Conservation (phyloP, 305 asterid species). For the Ilex paraguariensis region DNA sequence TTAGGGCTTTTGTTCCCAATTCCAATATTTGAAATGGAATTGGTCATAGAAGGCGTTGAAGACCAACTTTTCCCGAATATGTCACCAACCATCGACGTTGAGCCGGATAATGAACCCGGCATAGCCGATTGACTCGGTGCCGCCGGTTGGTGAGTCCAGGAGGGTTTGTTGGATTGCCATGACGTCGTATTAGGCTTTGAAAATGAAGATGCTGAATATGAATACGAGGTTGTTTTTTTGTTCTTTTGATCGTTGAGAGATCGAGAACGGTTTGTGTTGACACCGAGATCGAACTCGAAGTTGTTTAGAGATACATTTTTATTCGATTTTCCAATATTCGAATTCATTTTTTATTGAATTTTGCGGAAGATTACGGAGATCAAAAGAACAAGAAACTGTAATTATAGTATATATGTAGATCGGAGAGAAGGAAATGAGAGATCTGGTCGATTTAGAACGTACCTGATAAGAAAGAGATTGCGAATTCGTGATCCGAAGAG, state of each 20-base stretch:
- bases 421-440: no score
- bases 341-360: constrained; percentile 37
- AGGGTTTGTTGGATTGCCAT: constrained; percentile 44
- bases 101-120: constrained; percentile 48
- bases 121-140: constrained; percentile 31
- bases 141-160: constrained; percentile 85
- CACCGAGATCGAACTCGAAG: constrained; percentile 84
- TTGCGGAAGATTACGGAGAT: no score
- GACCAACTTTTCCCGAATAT: constrained; percentile 91
- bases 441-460: no score
- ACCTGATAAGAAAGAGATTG: no score
- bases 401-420: not conserved
- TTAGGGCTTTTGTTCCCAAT: constrained; percentile 74
- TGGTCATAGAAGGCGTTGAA: constrained; percentile 25
- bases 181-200: constrained; percentile 23
- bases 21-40: constrained; percentile 29
- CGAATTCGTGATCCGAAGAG: no score
- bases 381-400: no score
- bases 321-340: constrained; percentile 67
- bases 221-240: constrained; percentile 41
- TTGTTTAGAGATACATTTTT: constrained; percentile 48
- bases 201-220: constrained; percentile 9
- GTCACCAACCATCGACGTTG: constrained; percentile 86
- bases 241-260: constrained; percentile 57
- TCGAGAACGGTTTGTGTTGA: constrained; percentile 46